Percentiles rank a stretch among this genome's conserved stretches.
Evolutionary conservation across 1,139 yeast genomes (phyloP).

Genomic region (Pichia sp.): DNA sequence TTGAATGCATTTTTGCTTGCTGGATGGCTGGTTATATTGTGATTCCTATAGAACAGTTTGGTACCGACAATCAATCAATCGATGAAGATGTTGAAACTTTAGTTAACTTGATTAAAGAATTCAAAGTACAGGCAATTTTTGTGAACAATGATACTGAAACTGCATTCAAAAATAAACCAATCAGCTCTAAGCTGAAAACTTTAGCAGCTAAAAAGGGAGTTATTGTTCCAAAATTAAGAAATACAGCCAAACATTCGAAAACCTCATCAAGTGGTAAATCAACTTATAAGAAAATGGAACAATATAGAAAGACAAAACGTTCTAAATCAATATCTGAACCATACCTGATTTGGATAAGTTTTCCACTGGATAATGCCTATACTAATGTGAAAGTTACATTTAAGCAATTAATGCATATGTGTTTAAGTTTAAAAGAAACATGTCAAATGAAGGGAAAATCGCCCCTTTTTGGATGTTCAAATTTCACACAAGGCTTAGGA

Average conservation of each 20-base stretch:
- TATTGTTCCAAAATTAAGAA: conserved; percentile 52
- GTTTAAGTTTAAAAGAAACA: conserved; percentile 88
- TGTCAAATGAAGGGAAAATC: conserved; percentile 71
- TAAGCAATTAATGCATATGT: conserved; percentile 62
- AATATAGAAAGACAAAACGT: conserved; percentile 40
- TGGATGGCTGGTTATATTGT: conserved; percentile 74
- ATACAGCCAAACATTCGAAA: conserved; percentile 61
- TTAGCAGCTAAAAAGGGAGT: conserved; percentile 37
- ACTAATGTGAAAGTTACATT: conserved; percentile 56
- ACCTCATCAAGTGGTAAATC: conserved; percentile 44
- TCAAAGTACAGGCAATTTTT: conserved; percentile 63
- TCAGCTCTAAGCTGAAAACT: conserved; percentile 58
- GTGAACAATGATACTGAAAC: conserved; percentile 75
- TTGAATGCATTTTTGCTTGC: conserved; percentile 81
- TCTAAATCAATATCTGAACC: conserved; percentile 31
- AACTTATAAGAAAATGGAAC: conserved; percentile 38
- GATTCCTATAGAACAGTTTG: conserved; percentile 75
- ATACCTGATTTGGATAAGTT: conserved; percentile 39
- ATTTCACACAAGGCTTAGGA: conserved; percentile 82
- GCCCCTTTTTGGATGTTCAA: conserved; percentile 79
- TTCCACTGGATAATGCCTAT: conserved; percentile 68
- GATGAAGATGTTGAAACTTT: conserved; percentile 75
- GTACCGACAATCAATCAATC: conserved; percentile 55
- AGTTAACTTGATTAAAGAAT: conserved; percentile 60
- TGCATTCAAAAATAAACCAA: conserved; percentile 62